phyloP scores from a whole-genome alignment of 495 filamentous ascomycete species.

The Podospora australis region DNA sequence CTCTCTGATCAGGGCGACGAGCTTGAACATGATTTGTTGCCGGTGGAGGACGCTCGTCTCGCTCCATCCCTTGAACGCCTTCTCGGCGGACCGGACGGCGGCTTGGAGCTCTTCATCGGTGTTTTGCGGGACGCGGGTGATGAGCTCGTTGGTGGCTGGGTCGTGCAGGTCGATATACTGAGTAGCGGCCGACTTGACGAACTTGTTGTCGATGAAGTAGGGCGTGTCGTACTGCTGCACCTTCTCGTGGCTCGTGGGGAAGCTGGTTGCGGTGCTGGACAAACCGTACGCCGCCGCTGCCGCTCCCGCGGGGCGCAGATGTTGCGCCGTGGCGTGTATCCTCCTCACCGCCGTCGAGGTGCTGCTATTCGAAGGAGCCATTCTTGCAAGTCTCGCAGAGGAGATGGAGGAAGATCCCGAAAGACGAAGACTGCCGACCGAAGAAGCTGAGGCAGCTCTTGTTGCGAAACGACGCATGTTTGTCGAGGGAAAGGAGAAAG shows the following conservation, averaged over 20 bases:
- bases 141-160: conserved; percentile 94
- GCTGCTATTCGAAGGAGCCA: conserved; percentile 29
- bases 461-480: conserved; percentile 39
- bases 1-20: conserved; percentile 78
- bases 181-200: conserved; percentile 65
- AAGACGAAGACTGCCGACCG: conserved; percentile 22
- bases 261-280: conserved; percentile 58
- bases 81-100: conserved; percentile 79
- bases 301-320: conserved; percentile 38
- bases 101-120: conserved; percentile 84
- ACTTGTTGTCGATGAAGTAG: conserved; percentile 90
- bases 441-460: conserved; percentile 24
- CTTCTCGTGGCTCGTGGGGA: conserved; percentile 75
- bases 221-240: conserved; percentile 75
- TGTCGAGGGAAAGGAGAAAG: neutral
- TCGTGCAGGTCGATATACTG: conserved; percentile 91
- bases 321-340: conserved; percentile 57
- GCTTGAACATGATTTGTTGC: conserved; percentile 98
- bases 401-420: conserved; percentile 5
- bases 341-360: conserved; percentile 30
- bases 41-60: conserved; percentile 74
- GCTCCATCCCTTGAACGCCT: conserved; percentile 85
- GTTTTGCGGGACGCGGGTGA: conserved; percentile 95
- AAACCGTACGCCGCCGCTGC: conserved; percentile 35
- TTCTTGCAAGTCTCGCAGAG: conserved; percentile 15